These are phyloP conservation scores for Margaritispora aquatica DNA, from an alignment of 495 filamentous ascomycete species.

Conservation along the genomic window DNA sequence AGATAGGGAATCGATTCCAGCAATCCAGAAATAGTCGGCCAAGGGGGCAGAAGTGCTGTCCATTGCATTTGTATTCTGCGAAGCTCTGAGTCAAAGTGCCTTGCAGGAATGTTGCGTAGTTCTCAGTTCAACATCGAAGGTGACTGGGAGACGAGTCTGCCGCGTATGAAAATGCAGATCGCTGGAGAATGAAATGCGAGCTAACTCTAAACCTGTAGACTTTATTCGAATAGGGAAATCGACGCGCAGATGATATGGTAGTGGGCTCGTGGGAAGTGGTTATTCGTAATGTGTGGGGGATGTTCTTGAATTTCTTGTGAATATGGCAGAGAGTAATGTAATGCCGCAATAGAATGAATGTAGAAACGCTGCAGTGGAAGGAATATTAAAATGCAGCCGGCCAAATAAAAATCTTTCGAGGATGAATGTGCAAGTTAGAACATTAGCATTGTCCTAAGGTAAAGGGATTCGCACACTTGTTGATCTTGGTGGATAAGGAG, in stretches of 20 bases:
- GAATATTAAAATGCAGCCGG: no score
- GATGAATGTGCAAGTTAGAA: no score
- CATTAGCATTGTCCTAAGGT: no score
- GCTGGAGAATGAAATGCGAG: not conserved
- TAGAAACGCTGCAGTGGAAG: no score
- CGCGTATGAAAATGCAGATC: not conserved
- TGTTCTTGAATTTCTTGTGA: not conserved
- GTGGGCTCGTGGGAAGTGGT: not conserved
- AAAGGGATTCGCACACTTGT: no score
- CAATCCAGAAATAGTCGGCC: conserved; percentile 99
- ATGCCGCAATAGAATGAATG: no score
- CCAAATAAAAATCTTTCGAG: no score
- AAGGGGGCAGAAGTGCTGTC: conserved; percentile 67
- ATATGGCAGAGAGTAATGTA: no score
- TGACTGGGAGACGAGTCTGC: not conserved
- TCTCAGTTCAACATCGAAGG: conserved; percentile 1
- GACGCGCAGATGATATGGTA: not conserved
- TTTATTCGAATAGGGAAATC: not conserved
- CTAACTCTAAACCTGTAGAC: not conserved
- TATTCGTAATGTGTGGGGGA: not conserved
- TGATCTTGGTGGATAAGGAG: not conserved
- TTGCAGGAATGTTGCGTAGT: not conserved
- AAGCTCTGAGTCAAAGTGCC: not conserved
- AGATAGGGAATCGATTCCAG: conserved; percentile 73
- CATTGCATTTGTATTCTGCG: conserved; percentile 31